A percentile compares a stretch with the other conserved stretches of the same genome.
Conservation (phyloP, 2,329 filamentous ascomycete genomes). For the Echinosphaeria canescens region DNA sequence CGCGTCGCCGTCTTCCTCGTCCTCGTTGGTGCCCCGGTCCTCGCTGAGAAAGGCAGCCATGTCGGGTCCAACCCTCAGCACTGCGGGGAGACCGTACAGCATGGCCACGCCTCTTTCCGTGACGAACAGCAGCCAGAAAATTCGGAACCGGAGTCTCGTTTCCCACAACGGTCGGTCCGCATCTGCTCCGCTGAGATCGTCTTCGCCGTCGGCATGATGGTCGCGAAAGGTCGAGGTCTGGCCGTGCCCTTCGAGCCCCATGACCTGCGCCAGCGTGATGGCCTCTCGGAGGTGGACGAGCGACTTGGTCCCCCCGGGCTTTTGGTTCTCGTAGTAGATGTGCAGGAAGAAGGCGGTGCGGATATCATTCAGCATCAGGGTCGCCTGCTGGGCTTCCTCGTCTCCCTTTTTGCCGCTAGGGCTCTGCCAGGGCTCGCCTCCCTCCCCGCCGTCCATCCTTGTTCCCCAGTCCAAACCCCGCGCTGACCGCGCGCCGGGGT, state of each 20-base stretch:
- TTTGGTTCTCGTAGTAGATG: slow-evolving; percentile 25
- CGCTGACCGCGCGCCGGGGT: no score
- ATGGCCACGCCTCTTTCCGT: slow-evolving; percentile 26
- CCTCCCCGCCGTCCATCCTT: no score
- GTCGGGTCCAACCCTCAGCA: no score
- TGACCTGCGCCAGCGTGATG: slow-evolving; percentile 26
- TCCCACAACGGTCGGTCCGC: no score
- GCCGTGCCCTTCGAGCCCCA: slow-evolving; percentile 22
- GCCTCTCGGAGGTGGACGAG: slow-evolving; percentile 24
- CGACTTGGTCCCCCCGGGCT: slow-evolving; percentile 20
- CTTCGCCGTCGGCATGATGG: no score
- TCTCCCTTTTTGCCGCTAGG: no score
- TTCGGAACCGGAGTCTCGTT: slow-evolving; percentile 19
- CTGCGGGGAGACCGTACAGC: slow-evolving; percentile 23
- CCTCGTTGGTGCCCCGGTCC: slow-evolving; percentile 12
- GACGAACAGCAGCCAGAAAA: slow-evolving; percentile 24
- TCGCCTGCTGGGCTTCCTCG: no score
- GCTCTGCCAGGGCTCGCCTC: no score
- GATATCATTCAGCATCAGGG: slow-evolving; percentile 16
- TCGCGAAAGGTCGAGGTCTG: slow-evolving; percentile 19
- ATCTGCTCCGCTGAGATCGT: slow-evolving; percentile 9
- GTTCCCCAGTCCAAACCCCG: no score
- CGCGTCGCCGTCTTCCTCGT: slow-evolving; percentile 11
- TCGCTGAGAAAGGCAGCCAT: no score
- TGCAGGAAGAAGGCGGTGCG: slow-evolving; percentile 27